Conservation (phyloP, 2,329 filamentous ascomycete species). For the Cryphonectria naterciae region DNA sequence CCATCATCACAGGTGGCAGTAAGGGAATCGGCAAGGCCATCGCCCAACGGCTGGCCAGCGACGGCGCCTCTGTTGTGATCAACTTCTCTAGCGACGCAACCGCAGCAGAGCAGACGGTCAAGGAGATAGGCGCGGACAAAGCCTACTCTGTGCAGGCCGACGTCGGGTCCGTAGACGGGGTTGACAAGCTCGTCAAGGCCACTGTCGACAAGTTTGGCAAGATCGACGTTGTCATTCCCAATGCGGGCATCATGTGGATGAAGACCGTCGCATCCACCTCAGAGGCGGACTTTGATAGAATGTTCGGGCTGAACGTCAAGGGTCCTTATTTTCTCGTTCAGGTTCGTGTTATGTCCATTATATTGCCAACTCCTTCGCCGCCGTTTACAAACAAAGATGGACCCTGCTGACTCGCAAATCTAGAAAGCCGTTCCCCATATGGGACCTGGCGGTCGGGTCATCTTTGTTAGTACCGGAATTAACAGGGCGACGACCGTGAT, state of each 20-base stretch:
- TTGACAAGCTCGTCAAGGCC: slow-evolving; percentile 53
- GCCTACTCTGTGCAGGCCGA: slow-evolving; percentile 61
- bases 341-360: slow-evolving; percentile 33
- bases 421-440: slow-evolving; percentile 58
- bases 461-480: slow-evolving; percentile 55
- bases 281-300: slow-evolving; percentile 54
- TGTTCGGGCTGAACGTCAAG: slow-evolving; percentile 60
- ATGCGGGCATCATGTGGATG: slow-evolving; percentile 57
- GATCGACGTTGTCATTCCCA: slow-evolving; percentile 63
- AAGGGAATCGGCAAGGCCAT: slow-evolving; percentile 81
- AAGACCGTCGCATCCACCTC: slow-evolving; percentile 52
- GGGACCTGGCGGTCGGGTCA: slow-evolving; percentile 50
- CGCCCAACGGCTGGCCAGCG: slow-evolving; percentile 86
- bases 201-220: slow-evolving; percentile 55
- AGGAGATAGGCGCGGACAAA: slow-evolving; percentile 50
- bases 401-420: neutral
- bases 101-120: slow-evolving; percentile 52
- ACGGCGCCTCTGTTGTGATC: slow-evolving; percentile 71
- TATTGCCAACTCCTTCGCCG: neutral
- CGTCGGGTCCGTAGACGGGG: slow-evolving; percentile 48
- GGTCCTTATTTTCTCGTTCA: slow-evolving; percentile 58
- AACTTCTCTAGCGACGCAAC: slow-evolving; percentile 57
- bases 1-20: slow-evolving; percentile 81
- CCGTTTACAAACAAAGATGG: neutral
- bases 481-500: slow-evolving; percentile 43